A percentile compares a stretch with the other conserved stretches of the same genome.
These are phyloP conservation scores for Wickerhamiella siamensis DNA, from an alignment of 805 yeast species.

Conservation along the genomic window DNA sequence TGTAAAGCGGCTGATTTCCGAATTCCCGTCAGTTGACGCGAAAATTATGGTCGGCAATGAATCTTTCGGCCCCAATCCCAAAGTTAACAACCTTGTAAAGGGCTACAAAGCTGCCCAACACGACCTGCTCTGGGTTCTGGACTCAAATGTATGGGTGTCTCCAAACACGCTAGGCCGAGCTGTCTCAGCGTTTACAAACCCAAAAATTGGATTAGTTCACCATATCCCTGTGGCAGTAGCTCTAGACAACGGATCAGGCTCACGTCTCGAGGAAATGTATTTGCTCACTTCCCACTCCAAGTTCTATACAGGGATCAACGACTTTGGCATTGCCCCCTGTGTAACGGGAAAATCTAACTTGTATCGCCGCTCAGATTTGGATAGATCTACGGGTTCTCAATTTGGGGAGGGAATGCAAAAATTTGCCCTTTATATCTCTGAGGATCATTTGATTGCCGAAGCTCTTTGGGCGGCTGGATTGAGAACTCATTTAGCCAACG, in stretches of 20 bases:
- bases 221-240: constrained; percentile 45
- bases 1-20: constrained; percentile 34
- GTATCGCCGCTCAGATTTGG: constrained; percentile 49
- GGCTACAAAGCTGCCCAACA: constrained; percentile 55
- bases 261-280: constrained; percentile 72
- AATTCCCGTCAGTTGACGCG: constrained; percentile 45
- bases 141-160: constrained; percentile 69
- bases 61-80: constrained; percentile 70
- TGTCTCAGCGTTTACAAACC: constrained; percentile 31
- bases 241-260: constrained; percentile 33
- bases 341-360: constrained; percentile 82
- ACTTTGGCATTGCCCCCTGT: constrained; percentile 67
- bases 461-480: constrained; percentile 67
- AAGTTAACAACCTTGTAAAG: constrained; percentile 72
- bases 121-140: constrained; percentile 75
- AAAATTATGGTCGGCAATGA: constrained; percentile 39
- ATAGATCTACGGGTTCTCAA: constrained; percentile 21
- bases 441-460: constrained; percentile 84
- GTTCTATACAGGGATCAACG: constrained; percentile 67
- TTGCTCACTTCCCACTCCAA: constrained; percentile 71
- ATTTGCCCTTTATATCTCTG: constrained; percentile 75
- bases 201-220: constrained; percentile 49
- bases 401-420: constrained; percentile 39
- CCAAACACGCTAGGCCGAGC: constrained; percentile 53
- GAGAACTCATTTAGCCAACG: constrained; percentile 65